These are phyloP conservation scores for Curvularia lunata DNA, from an alignment of 2,329 filamentous ascomycete genomes.

Conservation along the genomic window DNA sequence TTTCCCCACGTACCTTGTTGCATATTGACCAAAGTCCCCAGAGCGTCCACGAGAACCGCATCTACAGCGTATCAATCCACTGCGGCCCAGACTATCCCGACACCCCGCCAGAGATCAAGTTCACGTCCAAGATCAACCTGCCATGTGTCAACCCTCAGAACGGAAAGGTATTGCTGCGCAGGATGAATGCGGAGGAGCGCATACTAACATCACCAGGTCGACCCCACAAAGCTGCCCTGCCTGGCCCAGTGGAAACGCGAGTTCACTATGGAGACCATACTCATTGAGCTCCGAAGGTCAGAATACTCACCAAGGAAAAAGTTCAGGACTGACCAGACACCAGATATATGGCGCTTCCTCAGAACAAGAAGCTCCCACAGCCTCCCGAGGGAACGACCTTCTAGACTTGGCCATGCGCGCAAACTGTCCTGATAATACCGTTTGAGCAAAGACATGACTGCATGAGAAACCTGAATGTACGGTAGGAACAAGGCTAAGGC, in stretches of 20 bases:
- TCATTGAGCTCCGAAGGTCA: constrained; percentile 83
- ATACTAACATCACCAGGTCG: constrained; percentile 64
- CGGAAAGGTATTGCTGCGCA: constrained; percentile 65
- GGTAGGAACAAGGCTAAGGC: constrained; percentile 23
- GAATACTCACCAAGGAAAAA: constrained; percentile 22
- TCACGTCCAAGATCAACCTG: constrained; percentile 94
- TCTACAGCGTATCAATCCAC: constrained; percentile 97
- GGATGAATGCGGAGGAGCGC: neutral
- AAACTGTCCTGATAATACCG: neutral
- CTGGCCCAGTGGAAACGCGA: constrained; percentile 89
- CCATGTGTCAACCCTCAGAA: constrained; percentile 84
- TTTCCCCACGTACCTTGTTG: neutral
- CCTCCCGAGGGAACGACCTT: constrained; percentile 82
- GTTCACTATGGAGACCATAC: constrained; percentile 92
- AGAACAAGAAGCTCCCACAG: constrained; percentile 94
- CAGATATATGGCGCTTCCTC: constrained; percentile 90
- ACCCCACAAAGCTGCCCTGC: constrained; percentile 81
- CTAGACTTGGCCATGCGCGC: constrained; percentile 18
- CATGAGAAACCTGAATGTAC: constrained; percentile 6
- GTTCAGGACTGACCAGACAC: constrained; percentile 11
- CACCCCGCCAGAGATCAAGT: constrained; percentile 84
- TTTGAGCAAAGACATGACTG: neutral
- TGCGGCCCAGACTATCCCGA: constrained; percentile 91
- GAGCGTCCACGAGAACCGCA: constrained; percentile 98
- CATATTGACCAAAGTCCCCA: constrained; percentile 47